Base-by-base conservation (phyloP, 176 grass and related monocot genomes). In the Guadua angustifolia region DNA sequence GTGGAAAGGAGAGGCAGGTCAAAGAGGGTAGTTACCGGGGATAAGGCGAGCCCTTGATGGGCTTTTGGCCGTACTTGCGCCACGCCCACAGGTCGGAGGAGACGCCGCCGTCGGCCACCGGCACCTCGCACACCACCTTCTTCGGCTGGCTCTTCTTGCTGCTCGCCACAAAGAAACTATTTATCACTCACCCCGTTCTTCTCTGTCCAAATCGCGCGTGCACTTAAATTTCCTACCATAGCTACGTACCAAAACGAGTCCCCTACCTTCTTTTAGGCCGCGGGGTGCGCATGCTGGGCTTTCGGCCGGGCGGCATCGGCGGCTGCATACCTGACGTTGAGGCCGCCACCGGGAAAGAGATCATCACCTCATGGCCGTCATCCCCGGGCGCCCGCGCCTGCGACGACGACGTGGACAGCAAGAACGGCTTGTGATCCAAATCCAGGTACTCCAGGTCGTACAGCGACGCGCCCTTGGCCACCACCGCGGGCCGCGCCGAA, bases 61-160 rank as follows among this genome's bases (percentile, higher is more conserved):
- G 97, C 81, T 99, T 99, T 80, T 99, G 97, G n/a, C 97, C 97
- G 33, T 99, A 99, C 83, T 99, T 99, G n/a, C 97, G 91, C 97
- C 97, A 99, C 36, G 97, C 93, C 97, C 97, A 99, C 66, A 92
- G 73, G 83, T 99, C 97, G 40, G 83, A 85, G 22, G 97, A 85
- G 69, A 85, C 85, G 63, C 89, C 80, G 50, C 89, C 88, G 51
- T 94, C 97, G 3, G 85, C 88, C 78, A 80, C 89, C 42, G 97
- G 97, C 49, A 99, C 87, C 79, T 94, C 91, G 69, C 85, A 73
- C 85, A 99, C 96, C 77, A 91, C 86, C 80, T 92, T 99, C 85
- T 96, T 94, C 60, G 85, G 89, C 74, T 95, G 91, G 77, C 69
- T 95, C 91, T 94, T 99, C 91, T 92, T 95, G 89, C 79, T 92